phyloP scores from a whole-genome alignment of 768 basidiomycete species.

The Boletus reticulatus region DNA sequence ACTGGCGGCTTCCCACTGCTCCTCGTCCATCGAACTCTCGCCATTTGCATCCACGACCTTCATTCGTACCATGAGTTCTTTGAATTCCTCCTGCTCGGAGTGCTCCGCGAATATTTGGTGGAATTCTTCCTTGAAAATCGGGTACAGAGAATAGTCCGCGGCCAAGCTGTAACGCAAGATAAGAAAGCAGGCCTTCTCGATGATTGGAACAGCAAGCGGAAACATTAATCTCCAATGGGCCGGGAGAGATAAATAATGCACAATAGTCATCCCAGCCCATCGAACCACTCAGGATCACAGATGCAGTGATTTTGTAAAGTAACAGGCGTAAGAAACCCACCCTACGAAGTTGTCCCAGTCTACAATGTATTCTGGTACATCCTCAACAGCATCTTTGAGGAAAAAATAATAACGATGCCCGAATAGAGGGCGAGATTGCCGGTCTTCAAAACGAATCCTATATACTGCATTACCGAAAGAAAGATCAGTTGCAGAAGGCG shows the following conservation, averaged over 20 bases:
- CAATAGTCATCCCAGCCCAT: too few species aligned
- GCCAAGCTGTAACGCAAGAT: constrained; percentile 61
- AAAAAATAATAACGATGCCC: constrained; percentile 96
- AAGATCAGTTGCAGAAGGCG: constrained; percentile 62
- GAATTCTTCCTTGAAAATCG: constrained; percentile 84
- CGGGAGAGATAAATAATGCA: neutral
- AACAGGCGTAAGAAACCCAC: constrained; percentile 42
- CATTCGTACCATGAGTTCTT: constrained; percentile 84
- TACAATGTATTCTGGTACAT: constrained; percentile 98
- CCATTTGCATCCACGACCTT: constrained; percentile 85
- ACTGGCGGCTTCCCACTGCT: constrained; percentile 99
- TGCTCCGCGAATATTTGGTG: constrained; percentile 86
- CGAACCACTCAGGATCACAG: neutral
- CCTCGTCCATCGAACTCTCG: constrained; percentile 88
- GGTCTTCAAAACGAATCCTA: constrained; percentile 80
- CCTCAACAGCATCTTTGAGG: constrained; percentile 91
- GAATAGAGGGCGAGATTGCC: constrained; percentile 59
- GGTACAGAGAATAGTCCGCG: constrained; percentile 70
- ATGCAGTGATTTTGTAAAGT: neutral
- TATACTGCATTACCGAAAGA: constrained; percentile 92
- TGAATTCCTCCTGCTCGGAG: constrained; percentile 75
- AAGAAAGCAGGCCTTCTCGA: constrained; percentile 6
- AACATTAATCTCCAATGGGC: neutral
- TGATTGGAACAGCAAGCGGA: neutral
- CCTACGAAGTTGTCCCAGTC: constrained; percentile 88